Base-by-base conservation (phyloP, 148 eudicot species). In the Arctostaphylos glauca region DNA sequence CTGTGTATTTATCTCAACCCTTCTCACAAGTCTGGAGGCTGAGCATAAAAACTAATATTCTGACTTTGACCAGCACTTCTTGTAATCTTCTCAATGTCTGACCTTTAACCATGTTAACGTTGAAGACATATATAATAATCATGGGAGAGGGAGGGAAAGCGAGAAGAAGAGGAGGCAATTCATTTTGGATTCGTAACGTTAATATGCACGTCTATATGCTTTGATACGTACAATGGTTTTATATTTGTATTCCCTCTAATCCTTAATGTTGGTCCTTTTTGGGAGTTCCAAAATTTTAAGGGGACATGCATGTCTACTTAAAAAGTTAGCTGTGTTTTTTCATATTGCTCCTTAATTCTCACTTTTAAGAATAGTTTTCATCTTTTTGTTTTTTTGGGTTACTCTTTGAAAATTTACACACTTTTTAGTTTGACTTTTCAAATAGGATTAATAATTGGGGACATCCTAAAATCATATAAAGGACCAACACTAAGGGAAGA, bases 101-200 rank as follows among this genome's bases (percentile, higher is more conserved):
- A 54, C 60, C 66, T 77, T 55, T 77, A 77, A 77, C 80, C 66
- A 55, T 19, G 44, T 25, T 50, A 76, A 25, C 79, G 3, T 74
- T 48, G 56, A 21, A 49, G 19, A 4, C 8, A 41, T 5, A 56
- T 31, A 8, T 18, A 41, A 38, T 38, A 54, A 38, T 77, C 44
- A 18, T 0, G 10, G 12, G 15, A 77, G 49, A 55, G 25, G 25
- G 66, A 25, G 10, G 64, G 4, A 15, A 25, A 76, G 44, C 5
- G 44, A 18, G 50, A 48, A 75, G 38, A 23, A 50, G 18, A 75
- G 18, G 21, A 31, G 64, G 13, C 14, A 3, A 53, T n/a, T 53
- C 43, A 44, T 6, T 3, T 15, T 56, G 16, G 44, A 41, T 3
- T 38, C 67, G 6, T 55, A 77, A 77, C 15, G 10, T 50, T 49